These are phyloP conservation scores for Domatiomyces globalis DNA, from an alignment of 2,329 filamentous ascomycete genomes.

Conservation along the genomic window DNA sequence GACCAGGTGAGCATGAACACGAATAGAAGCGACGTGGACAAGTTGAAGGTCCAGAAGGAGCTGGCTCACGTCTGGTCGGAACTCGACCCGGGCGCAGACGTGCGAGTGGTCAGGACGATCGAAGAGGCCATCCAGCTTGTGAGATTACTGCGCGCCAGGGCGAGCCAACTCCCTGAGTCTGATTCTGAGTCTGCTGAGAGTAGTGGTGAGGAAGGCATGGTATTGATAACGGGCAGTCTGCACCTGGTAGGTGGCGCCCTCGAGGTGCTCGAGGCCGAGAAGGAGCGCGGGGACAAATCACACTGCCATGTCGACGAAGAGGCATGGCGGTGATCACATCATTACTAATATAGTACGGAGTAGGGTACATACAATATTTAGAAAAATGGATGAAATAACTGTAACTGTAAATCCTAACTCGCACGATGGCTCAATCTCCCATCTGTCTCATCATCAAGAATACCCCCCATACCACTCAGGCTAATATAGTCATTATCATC, in stretches of 20 bases:
- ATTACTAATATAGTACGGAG: too few relatives aligned
- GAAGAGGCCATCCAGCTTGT: conserved; percentile 53
- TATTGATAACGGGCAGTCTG: conserved; percentile 65
- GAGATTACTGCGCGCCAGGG: conserved; percentile 19
- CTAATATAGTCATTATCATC: too few relatives aligned
- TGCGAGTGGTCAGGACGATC: conserved; percentile 50
- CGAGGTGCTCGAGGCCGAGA: not conserved
- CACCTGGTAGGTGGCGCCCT: conserved; percentile 71
- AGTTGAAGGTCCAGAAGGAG: conserved; percentile 51
- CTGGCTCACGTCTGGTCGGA: conserved; percentile 48
- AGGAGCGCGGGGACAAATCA: not conserved
- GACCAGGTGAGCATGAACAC: conserved; percentile 51
- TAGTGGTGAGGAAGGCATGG: not conserved
- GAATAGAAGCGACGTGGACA: conserved; percentile 43
- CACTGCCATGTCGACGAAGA: not conserved
- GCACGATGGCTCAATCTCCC: too few relatives aligned
- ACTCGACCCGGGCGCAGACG: conserved; percentile 38
- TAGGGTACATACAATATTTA: too few relatives aligned
- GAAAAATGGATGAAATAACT: too few relatives aligned
- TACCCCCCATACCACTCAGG: too few relatives aligned
- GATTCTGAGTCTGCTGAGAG: too few relatives aligned
- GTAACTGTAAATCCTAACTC: too few relatives aligned
- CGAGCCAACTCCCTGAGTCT: not conserved
- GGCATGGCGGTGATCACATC: not conserved
- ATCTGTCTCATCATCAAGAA: too few relatives aligned